Evolutionary conservation across 495 filamentous ascomycete genomes (phyloP).

Genomic region (Beverwykella pulmonaria): DNA sequence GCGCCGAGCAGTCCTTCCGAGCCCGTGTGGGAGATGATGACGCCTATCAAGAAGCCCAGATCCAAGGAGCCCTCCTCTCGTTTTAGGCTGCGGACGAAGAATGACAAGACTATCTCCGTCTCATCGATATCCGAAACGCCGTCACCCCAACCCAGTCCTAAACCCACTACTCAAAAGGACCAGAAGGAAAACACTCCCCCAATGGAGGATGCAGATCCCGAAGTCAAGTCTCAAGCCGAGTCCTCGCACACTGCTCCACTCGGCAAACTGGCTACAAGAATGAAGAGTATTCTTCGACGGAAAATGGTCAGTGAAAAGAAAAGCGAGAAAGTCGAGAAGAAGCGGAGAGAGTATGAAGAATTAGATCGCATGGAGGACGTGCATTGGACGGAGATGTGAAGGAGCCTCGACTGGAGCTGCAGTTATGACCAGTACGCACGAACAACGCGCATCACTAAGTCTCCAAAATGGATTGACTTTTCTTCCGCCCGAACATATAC

Average conservation of each 20-base stretch:
- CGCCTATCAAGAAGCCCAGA: not conserved
- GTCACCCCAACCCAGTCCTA: too few species aligned
- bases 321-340: slow-evolving; percentile 4
- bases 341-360: slow-evolving; percentile 3
- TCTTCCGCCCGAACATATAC: too few species aligned
- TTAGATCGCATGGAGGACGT: slow-evolving; percentile 15
- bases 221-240: slow-evolving; percentile 7
- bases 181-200: slow-evolving; percentile 11
- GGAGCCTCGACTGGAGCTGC: too few species aligned
- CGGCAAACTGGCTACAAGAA: slow-evolving; percentile 13
- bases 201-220: not conserved
- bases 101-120: too few species aligned
- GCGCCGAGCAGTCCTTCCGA: slow-evolving; percentile 10
- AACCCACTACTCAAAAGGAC: too few species aligned
- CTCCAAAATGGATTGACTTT: too few species aligned
- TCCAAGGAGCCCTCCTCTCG: too few species aligned
- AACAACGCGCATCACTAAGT: too few species aligned
- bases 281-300: slow-evolving; percentile 25
- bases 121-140: too few species aligned
- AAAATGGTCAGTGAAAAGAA: slow-evolving; percentile 26
- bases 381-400: slow-evolving; percentile 22
- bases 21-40: slow-evolving; percentile 22
- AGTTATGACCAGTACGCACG: too few species aligned
- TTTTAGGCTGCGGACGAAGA: too few species aligned
- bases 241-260: not conserved